phyloP scores from a whole-genome alignment of 257 asterid genomes.

The Asclepias syriaca region DNA sequence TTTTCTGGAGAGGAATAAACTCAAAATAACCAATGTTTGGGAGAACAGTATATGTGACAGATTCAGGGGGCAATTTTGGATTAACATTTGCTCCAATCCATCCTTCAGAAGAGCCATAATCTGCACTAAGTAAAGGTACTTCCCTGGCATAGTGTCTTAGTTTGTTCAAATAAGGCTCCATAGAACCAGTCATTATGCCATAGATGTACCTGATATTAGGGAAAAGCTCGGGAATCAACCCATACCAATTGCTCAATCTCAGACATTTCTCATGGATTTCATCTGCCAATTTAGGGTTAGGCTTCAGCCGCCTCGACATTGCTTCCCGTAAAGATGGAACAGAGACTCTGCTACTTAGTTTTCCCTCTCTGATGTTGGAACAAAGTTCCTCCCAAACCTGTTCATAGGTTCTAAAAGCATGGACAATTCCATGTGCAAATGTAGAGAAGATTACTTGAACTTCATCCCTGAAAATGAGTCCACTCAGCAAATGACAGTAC shows the following conservation, averaged over 20 bases:
- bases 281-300: slow-evolving; percentile 67
- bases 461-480: slow-evolving; percentile 60
- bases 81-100: slow-evolving; percentile 87
- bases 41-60: slow-evolving; percentile 66
- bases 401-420: slow-evolving; percentile 79
- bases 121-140: slow-evolving; percentile 73
- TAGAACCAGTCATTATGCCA: slow-evolving; percentile 94
- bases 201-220: slow-evolving; percentile 71
- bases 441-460: slow-evolving; percentile 82
- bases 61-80: slow-evolving; percentile 68
- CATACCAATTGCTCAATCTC: slow-evolving; percentile 71
- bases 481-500: slow-evolving; percentile 85
- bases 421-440: slow-evolving; percentile 85
- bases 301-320: slow-evolving; percentile 48
- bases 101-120: slow-evolving; percentile 93
- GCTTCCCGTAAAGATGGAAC: slow-evolving; percentile 73
- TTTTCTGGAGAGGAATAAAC: slow-evolving; percentile 58
- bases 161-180: slow-evolving; percentile 84
- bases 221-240: slow-evolving; percentile 59
- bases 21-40: slow-evolving; percentile 86
- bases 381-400: slow-evolving; percentile 71
- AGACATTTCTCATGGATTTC: slow-evolving; percentile 33
- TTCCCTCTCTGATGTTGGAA: slow-evolving; percentile 60
- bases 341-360: slow-evolving; percentile 46
- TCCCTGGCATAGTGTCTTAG: slow-evolving; percentile 85